phyloP scores from a whole-genome alignment of 768 basidiomycete species.

The Boletellus ananas region DNA sequence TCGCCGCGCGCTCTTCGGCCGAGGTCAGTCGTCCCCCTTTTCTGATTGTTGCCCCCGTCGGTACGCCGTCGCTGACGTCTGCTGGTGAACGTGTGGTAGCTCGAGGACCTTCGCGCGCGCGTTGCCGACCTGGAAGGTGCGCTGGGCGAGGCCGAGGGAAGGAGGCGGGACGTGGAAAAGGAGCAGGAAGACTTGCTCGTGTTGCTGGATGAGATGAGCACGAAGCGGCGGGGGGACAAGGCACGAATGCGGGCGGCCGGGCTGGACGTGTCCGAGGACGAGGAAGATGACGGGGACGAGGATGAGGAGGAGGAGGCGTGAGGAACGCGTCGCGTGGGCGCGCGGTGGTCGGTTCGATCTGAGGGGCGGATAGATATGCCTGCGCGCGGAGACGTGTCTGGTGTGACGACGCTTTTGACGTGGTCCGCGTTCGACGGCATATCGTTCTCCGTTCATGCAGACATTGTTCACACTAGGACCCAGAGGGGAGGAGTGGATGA shows the following conservation, averaged over 20 bases:
- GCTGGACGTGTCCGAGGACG: constrained; percentile 90
- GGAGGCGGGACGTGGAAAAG: constrained; percentile 81
- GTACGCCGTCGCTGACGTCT: neutral
- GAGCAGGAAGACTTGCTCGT: constrained; percentile 97
- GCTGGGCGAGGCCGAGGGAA: constrained; percentile 53
- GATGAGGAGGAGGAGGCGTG: constrained; percentile 7
- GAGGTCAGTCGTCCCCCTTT: constrained; percentile 31
- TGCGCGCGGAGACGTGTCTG: too few species aligned
- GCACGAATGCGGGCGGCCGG: constrained; percentile 65
- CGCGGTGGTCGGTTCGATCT: too few species aligned
- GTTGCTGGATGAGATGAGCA: constrained; percentile 84
- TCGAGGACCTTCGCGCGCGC: constrained; percentile 44
- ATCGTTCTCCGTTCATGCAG: too few species aligned
- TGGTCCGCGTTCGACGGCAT: too few species aligned
- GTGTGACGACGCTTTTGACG: too few species aligned
- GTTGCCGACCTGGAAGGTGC: constrained; percentile 44
- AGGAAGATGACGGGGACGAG: constrained; percentile 57
- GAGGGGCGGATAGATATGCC: too few species aligned
- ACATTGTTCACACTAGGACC: too few species aligned
- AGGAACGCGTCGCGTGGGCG: neutral
- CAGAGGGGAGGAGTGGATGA: too few species aligned
- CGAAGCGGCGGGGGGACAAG: constrained; percentile 85
- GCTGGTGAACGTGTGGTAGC: constrained; percentile 26
- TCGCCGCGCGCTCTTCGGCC: constrained; percentile 32
- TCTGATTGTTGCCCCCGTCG: neutral